phyloP scores from a whole-genome alignment of 305 asterid species.

The Solanum chacoense region DNA sequence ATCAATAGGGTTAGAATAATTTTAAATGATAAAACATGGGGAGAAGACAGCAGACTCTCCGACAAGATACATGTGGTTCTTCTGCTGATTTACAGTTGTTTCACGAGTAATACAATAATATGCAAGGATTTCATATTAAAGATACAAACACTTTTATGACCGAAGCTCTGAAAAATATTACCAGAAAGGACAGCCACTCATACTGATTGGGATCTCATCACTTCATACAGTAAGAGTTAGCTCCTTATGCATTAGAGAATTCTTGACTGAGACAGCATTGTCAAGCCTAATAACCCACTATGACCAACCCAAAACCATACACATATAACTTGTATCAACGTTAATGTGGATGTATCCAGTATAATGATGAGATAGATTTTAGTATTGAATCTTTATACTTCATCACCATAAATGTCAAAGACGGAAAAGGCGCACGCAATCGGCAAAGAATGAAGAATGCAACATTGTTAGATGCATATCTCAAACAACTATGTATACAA shows the following conservation, averaged over 20 bases:
- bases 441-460: not conserved
- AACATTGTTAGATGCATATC: not conserved
- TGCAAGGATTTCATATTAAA: not conserved
- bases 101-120: not conserved
- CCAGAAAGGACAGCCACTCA: not conserved
- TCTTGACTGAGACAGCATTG: not conserved
- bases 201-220: not conserved
- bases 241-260: not conserved
- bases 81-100: not conserved
- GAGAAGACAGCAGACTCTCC: not conserved
- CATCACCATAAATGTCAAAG: not conserved
- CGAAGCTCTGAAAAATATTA: not conserved
- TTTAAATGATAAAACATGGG: not conserved
- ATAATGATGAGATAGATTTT: not conserved
- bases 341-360: not conserved
- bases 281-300: constrained; percentile 1
- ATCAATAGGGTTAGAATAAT: not conserved
- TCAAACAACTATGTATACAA: not conserved
- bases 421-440: not conserved
- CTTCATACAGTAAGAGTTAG: not conserved
- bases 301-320: not conserved
- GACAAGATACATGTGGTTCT: not conserved
- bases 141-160: not conserved
- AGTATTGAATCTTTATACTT: not conserved
- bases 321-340: not conserved